Percentiles rank a stretch among this genome's conserved stretches.
phyloP scores from a whole-genome alignment of 2,329 filamentous ascomycete species.

The Colletotrichum coccodes region DNA sequence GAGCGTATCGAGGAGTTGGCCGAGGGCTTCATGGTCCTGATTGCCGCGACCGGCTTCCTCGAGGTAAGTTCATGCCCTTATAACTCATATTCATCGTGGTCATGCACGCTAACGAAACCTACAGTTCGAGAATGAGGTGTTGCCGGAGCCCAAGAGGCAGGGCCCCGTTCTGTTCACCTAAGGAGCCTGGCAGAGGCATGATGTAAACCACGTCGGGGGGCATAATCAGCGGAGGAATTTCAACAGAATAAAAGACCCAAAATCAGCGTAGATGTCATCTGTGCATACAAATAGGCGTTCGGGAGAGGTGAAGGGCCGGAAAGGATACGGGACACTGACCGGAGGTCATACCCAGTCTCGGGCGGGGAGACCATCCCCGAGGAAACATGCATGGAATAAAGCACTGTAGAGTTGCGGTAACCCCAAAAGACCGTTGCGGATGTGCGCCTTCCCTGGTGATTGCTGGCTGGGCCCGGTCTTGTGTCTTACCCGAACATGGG shows the following conservation, averaged over 20 bases:
- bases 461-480: no score
- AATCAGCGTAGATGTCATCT: conserved; percentile 12
- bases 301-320: conserved; percentile 5
- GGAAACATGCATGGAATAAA: conserved; percentile 5
- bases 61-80: conserved; percentile 69
- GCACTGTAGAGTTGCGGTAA: neutral
- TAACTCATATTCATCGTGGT: neutral
- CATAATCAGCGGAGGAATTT: neutral
- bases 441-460: no score
- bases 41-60: conserved; percentile 84
- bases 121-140: conserved; percentile 54
- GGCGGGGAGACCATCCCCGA: neutral
- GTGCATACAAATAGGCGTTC: conserved; percentile 34
- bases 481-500: neutral
- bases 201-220: neutral
- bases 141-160: conserved; percentile 45
- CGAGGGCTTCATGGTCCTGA: conserved; percentile 85
- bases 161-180: conserved; percentile 53
- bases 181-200: neutral
- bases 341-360: conserved; percentile 1
- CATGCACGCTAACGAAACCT: conserved; percentile 2
- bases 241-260: neutral
- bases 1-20: conserved; percentile 80
- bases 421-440: no score
- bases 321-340: conserved; percentile 9